Conservation (phyloP, 306 rosid species). For the Vachellia collinsii region DNA sequence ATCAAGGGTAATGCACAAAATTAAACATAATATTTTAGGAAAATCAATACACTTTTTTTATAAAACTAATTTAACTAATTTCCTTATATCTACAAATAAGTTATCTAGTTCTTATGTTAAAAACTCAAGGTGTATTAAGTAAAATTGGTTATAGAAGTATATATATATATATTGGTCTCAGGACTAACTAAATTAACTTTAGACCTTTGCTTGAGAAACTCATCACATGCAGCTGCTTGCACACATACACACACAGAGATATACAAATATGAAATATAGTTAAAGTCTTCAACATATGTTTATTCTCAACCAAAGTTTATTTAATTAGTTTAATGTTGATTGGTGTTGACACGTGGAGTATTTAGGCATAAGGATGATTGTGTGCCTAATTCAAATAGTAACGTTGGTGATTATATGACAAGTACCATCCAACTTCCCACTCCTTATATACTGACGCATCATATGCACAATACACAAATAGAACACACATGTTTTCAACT, state of each 20-base stretch:
- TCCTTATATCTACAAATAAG: too few relatives aligned
- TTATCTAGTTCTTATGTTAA: too few relatives aligned
- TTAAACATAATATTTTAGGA: too few relatives aligned
- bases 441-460: not conserved
- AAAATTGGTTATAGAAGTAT: not conserved
- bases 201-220: not conserved
- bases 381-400: not conserved
- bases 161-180: not conserved
- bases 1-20: too few relatives aligned
- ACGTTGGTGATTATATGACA: not conserved
- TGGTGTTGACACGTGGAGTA: not conserved
- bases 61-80: too few relatives aligned
- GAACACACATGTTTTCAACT: conserved; percentile 12
- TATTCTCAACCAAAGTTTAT: not conserved
- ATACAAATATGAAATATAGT: not conserved
- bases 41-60: too few relatives aligned
- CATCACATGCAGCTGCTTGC: not conserved
- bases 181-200: not conserved
- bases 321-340: not conserved
- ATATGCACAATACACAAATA: not conserved
- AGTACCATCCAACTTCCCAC: not conserved
- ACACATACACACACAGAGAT: too few relatives aligned
- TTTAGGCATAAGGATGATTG: not conserved
- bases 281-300: not conserved
- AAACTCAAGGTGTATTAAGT: too few relatives aligned